Evolutionary conservation across 768 basidiomycete species (phyloP), one percentile per base, ranked within the genome.

Genomic region (Boletus pseudo-olivaceus): DNA sequence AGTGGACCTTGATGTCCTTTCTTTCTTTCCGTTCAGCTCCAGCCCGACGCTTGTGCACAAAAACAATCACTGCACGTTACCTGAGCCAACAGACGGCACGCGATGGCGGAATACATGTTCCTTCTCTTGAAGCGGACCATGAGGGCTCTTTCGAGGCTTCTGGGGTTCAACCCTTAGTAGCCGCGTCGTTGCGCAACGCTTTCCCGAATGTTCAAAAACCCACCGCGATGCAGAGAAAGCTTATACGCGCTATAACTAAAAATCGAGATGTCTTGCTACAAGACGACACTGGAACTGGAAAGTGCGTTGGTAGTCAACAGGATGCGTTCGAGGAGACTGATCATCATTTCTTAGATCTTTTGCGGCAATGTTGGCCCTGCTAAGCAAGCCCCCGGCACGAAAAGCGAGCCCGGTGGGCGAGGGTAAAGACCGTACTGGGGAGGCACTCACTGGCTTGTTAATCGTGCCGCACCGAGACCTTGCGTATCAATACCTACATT

Each of bases 271-370:
- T 90, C 17, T 68, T 90, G 14, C 60, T 91, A 49, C 84, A 81
- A 57, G 88, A 89, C 57, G 72, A 73, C 26, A 88, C 89, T n/a
- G 89, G 90, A 5, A 82, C 83, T 42, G 90, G 88, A 73, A 91
- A 91, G 89, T 90, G 65, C 55, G 86, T 74, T 17, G 38, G 17
- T 35, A 5, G 51, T 40, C 41, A 0, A 10, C 29, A 8, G 11
- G 40, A 45, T 14, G 26, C 45, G 19, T 51, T 32, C 33, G 27
- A 33, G 45, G 41, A 54, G 41, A 23, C 52, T 53, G 5, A 63
- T 23, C 7, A 23, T 44, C 45, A 40, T 23, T 37, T 30, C 26
- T 8, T 49, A 92, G 89, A 71, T 87, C 90, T 6, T 87, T 92
- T 63, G 88, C 85, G 1, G 68, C 87, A 27, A 70, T 87, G 19